Evolutionary conservation across 2,329 filamentous ascomycete species (phyloP).

Genomic region (Aureobasidium musti): DNA sequence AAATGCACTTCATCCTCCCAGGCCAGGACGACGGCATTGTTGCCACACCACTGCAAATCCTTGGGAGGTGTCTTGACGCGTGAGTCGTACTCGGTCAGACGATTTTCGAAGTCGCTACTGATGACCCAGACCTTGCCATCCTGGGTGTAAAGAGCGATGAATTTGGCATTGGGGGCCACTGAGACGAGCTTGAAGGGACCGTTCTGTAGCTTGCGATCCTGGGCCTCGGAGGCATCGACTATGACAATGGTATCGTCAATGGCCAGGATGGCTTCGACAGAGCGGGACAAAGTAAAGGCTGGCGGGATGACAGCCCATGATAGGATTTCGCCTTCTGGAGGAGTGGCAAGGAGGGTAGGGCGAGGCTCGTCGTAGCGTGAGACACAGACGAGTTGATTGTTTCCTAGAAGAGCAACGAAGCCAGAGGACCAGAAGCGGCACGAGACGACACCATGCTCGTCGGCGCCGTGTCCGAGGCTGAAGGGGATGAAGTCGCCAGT

Average conservation of each 20-base stretch:
- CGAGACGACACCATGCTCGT: conserved; percentile 82
- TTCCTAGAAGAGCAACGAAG: conserved; percentile 87
- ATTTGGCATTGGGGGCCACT: conserved; percentile 88
- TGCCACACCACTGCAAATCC: conserved; percentile 93
- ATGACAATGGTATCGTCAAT: conserved; percentile 82
- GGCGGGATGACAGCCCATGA: conserved; percentile 91
- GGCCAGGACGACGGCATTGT: conserved; percentile 86
- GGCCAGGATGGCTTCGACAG: conserved; percentile 87
- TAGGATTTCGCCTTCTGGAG: conserved; percentile 75
- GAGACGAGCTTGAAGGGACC: conserved; percentile 89
- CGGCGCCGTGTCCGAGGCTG: conserved; percentile 81
- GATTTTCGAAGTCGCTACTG: conserved; percentile 90
- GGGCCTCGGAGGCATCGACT: conserved; percentile 83
- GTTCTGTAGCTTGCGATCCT: conserved; percentile 86
- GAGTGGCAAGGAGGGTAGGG: conserved; percentile 74
- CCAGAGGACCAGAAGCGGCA: conserved; percentile 90
- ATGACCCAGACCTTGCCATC: conserved; percentile 89
- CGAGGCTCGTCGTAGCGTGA: conserved; percentile 87
- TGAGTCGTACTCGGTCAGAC: conserved; percentile 88
- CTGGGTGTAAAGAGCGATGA: conserved; percentile 81
- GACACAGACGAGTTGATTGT: conserved; percentile 86
- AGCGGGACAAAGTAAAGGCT: conserved; percentile 82
- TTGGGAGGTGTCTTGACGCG: conserved; percentile 81
- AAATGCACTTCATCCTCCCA: conserved; percentile 99
- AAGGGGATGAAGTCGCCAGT: conserved; percentile 95